Evolutionary conservation across 768 basidiomycete genomes (phyloP).

Genomic region (Phallus indusiatus): DNA sequence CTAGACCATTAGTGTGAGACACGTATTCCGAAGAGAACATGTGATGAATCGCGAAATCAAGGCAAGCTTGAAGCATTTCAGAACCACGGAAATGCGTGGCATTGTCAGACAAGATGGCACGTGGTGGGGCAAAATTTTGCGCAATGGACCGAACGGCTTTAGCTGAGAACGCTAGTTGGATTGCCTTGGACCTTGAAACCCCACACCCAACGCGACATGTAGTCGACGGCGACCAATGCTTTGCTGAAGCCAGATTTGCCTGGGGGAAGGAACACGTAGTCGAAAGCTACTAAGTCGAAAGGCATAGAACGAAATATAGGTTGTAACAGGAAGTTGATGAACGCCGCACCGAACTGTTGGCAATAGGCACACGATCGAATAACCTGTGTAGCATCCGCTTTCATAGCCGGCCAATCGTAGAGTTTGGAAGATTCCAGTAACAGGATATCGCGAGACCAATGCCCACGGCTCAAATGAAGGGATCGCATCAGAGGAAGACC

Average conservation of each 20-base stretch:
- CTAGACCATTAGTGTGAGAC: conserved; percentile 10
- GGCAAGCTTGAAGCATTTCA: conserved; percentile 3
- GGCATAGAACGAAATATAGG: conserved; percentile 28
- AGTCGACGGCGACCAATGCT: conserved; percentile 23
- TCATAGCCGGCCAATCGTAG: conserved; percentile 7
- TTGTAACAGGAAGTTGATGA: conserved; percentile 26
- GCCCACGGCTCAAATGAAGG: background rate
- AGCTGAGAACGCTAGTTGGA: background rate
- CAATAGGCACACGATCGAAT: conserved; percentile 18
- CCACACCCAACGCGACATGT: conserved; percentile 16
- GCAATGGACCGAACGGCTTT: background rate
- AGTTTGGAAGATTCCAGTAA: background rate
- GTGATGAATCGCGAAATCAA: background rate
- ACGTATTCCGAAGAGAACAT: conserved; percentile 6
- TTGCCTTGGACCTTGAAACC: conserved; percentile 13
- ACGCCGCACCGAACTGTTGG: conserved; percentile 24
- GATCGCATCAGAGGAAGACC: background rate
- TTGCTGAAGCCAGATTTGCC: conserved; percentile 26
- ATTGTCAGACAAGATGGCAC: conserved; percentile 3
- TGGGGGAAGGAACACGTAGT: conserved; percentile 26
- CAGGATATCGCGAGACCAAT: conserved; percentile 6
- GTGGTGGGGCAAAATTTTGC: background rate
- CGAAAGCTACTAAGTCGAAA: conserved; percentile 28
- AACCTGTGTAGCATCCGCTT: conserved; percentile 9
- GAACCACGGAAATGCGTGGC: conserved; percentile 7